These are phyloP conservation scores for Litchi chinensis DNA, from an alignment of 345 rosid genomes.

Conservation along the genomic window DNA sequence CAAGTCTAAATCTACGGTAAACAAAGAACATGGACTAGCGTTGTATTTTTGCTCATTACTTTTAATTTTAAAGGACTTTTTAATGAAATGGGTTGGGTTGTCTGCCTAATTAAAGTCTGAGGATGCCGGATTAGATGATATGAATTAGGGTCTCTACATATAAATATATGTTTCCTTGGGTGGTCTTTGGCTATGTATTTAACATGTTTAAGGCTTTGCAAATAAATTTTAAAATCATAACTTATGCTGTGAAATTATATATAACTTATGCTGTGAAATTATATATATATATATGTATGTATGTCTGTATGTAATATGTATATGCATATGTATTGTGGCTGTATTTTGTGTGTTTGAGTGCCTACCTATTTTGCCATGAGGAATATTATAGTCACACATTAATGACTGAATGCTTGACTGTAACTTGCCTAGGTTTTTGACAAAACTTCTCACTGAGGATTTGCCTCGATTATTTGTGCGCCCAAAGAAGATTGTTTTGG, in stretches of 20 bases:
- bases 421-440: conserved; percentile 72
- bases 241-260: no score
- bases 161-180: neutral
- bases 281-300: neutral
- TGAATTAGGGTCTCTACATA: neutral
- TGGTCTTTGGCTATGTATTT: neutral
- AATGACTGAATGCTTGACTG: conserved; percentile 11
- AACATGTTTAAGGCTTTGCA: conserved; percentile 1
- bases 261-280: neutral
- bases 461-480: conserved; percentile 92
- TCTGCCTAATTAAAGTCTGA: neutral
- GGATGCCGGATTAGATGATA: neutral
- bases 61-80: neutral
- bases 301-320: no score
- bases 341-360: neutral
- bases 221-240: neutral
- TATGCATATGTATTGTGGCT: neutral
- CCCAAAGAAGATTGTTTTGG: conserved; percentile 97
- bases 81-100: neutral
- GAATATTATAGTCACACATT: neutral
- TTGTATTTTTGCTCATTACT: neutral
- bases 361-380: conserved; percentile 11
- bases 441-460: conserved; percentile 89
- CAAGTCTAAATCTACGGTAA: neutral
- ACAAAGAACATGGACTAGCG: neutral